Conservation (phyloP, 1,139 yeast genomes). For the Hyphopichia wangnamkhiaoensis region DNA sequence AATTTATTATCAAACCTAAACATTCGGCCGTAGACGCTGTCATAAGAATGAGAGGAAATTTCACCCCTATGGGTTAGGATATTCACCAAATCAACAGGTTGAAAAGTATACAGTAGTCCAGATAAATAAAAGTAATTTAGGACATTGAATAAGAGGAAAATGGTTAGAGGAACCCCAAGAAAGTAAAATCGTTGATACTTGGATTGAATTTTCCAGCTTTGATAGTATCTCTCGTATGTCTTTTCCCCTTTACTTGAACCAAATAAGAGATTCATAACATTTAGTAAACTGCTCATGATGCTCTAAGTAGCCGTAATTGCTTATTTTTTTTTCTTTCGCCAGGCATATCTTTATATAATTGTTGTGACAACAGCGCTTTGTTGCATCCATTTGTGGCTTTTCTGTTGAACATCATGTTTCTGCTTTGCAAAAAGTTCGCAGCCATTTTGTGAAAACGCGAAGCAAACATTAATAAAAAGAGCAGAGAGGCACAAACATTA, state of each 20-base stretch:
- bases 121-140: constrained; percentile 10
- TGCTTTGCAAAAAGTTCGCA: constrained; percentile 1
- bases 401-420: no score
- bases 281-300: no score
- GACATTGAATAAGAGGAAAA: constrained; percentile 4
- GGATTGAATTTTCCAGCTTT: constrained; percentile 3
- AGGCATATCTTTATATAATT: no score
- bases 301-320: no score
- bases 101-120: constrained; percentile 11
- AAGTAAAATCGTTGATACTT: constrained; percentile 2
- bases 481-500: no score
- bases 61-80: constrained; percentile 9
- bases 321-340: no score
- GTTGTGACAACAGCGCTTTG: no score
- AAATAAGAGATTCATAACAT: no score
- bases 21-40: constrained; percentile 3
- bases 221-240: background rate
- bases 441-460: constrained; percentile 3
- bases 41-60: constrained; percentile 6
- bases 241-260: no score
- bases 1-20: constrained; percentile 6
- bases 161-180: constrained; percentile 3
- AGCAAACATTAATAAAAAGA: constrained; percentile 1
- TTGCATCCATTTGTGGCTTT: no score
- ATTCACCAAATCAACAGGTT: constrained; percentile 19